A percentile compares a stretch with the other conserved stretches of the same genome.
Conservation (phyloP, 371 early-diverging fungal species). For the Sporodiniella umbellata region DNA sequence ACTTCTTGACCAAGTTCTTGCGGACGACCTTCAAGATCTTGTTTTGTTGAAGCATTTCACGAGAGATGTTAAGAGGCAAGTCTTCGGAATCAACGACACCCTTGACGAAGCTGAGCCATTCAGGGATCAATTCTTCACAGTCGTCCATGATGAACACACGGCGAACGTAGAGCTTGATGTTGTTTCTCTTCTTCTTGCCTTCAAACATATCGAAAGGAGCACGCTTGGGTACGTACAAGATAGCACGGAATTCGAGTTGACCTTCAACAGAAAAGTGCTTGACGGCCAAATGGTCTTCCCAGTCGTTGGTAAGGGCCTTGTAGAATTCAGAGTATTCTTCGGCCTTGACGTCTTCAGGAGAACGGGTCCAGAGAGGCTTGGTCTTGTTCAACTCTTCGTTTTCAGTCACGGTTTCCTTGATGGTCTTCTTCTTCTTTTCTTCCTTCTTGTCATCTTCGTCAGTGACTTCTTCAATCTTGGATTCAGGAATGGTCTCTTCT, state of each 20-base stretch:
- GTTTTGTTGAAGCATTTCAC: constrained; percentile 87
- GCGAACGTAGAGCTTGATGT: constrained; percentile 83
- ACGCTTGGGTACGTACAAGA: constrained; percentile 78
- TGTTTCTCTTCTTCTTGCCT: constrained; percentile 66
- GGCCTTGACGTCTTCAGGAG: constrained; percentile 65
- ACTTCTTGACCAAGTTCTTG: constrained; percentile 80
- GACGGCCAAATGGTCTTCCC: constrained; percentile 64
- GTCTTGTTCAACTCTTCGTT: constrained; percentile 64
- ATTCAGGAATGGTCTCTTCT: constrained; percentile 52
- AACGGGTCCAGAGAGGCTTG: constrained; percentile 88
- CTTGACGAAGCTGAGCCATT: constrained; percentile 60
- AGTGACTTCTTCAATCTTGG: constrained; percentile 54
- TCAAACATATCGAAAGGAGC: constrained; percentile 63
- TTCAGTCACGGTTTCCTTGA: constrained; percentile 54
- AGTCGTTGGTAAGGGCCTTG: constrained; percentile 78
- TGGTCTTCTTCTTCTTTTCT: constrained; percentile 65
- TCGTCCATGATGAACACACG: constrained; percentile 92
- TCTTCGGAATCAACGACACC: constrained; percentile 86
- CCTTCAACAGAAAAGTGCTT: constrained; percentile 84
- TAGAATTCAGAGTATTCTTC: constrained; percentile 85
- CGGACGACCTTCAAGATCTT: constrained; percentile 74
- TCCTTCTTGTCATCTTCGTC: constrained; percentile 75
- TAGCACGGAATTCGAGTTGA: constrained; percentile 72
- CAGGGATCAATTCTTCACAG: constrained; percentile 63
- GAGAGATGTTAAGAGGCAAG: constrained; percentile 86